Percentiles rank a stretch among this genome's conserved stretches.
Conservation (phyloP, 345 rosid species). For the Draba incana region DNA sequence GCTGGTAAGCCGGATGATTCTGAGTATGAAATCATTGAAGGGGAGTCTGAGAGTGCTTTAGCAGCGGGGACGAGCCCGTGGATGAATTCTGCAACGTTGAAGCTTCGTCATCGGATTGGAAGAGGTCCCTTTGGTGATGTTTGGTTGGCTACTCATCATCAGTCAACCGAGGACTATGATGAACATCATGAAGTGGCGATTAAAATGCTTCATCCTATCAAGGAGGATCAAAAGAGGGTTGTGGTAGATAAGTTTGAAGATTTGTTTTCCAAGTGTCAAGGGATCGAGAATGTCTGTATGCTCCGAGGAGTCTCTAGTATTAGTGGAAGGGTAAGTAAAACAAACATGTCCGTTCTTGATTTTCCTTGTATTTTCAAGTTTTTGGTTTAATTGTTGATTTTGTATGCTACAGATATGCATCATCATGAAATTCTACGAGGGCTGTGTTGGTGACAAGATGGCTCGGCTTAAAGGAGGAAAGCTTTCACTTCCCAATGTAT, state of each 20-base stretch:
- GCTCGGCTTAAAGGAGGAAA: constrained; percentile 82
- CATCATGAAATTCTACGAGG: constrained; percentile 88
- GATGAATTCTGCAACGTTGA: constrained; percentile 71
- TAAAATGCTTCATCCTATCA: constrained; percentile 72
- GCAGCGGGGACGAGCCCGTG: constrained; percentile 55
- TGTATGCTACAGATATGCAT: constrained; percentile 58
- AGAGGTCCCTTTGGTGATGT: constrained; percentile 96
- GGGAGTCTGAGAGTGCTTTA: constrained; percentile 58
- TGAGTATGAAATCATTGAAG: constrained; percentile 76
- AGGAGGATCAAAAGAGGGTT: constrained; percentile 57
- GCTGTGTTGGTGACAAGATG: constrained; percentile 85
- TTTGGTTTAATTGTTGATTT: neutral
- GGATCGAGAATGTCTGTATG: constrained; percentile 54
- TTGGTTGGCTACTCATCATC: constrained; percentile 90
- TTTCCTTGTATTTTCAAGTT: neutral
- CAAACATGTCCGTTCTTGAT: constrained; percentile 6
- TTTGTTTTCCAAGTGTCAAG: constrained; percentile 60
- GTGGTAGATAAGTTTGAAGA: constrained; percentile 67
- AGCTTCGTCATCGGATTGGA: constrained; percentile 88
- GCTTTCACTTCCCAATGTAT: constrained; percentile 60
- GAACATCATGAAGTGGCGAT: constrained; percentile 81
- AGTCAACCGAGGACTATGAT: constrained; percentile 58
- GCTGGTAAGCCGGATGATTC: constrained; percentile 48
- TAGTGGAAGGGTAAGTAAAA: constrained; percentile 65
- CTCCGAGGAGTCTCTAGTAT: constrained; percentile 77